Percentiles rank a stretch among this genome's conserved stretches.
Conservation (phyloP, 176 grass and related monocot species). For the Pharus latifolius region DNA sequence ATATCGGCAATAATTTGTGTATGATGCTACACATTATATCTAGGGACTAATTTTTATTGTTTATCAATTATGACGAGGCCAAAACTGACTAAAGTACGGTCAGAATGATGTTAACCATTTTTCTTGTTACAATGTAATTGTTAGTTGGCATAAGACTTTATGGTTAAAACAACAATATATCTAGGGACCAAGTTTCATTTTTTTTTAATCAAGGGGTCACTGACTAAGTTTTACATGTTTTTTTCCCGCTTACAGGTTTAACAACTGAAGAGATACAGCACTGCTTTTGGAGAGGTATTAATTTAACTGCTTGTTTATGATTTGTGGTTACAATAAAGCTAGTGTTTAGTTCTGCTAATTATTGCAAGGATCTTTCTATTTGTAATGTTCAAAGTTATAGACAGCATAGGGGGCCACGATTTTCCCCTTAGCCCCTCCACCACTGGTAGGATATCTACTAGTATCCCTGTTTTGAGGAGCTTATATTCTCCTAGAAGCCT, state of each 20-base stretch:
- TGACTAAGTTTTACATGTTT: slow-evolving; percentile 5
- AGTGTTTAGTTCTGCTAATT: neutral
- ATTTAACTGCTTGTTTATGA: neutral
- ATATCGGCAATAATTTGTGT: too few species aligned
- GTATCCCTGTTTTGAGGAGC: neutral
- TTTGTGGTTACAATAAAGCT: slow-evolving; percentile 1
- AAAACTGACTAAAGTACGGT: neutral
- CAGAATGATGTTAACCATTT: too few species aligned
- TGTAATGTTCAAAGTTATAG: neutral
- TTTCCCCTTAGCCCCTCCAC: too few species aligned
- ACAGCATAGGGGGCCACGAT: too few species aligned
- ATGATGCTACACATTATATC: too few species aligned
- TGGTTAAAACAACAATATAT: neutral
- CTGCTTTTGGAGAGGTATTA: slow-evolving; percentile 68
- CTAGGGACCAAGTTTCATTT: neutral
- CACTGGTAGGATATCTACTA: too few species aligned
- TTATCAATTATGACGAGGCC: neutral
- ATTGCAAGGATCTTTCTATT: slow-evolving; percentile 1
- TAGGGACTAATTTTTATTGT: too few species aligned
- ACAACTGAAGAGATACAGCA: slow-evolving; percentile 55
- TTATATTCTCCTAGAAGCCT: neutral
- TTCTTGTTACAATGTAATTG: too few species aligned
- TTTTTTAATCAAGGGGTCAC: neutral
- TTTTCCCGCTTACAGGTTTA: slow-evolving; percentile 30
- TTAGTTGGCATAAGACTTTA: neutral